Evolutionary conservation across 495 filamentous ascomycete species (phyloP).

Genomic region (Penicillium psychrofluorescens): DNA sequence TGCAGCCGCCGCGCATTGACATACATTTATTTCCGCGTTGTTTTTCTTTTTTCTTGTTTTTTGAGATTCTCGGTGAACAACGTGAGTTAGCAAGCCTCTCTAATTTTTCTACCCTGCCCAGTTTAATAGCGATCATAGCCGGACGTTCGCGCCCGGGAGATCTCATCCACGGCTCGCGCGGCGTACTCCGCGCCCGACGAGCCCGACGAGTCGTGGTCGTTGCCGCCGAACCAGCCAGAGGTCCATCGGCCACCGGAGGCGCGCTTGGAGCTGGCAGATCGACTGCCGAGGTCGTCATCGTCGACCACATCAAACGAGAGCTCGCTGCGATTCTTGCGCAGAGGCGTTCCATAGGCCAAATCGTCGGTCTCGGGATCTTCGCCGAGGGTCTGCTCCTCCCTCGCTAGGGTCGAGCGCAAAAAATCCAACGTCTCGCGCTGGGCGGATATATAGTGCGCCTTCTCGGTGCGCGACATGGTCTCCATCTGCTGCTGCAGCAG

Average conservation of each 20-base stretch:
- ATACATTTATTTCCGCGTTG: background rate
- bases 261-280: slow-evolving; percentile 4
- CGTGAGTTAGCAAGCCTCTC: background rate
- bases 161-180: slow-evolving; percentile 22
- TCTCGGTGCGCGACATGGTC: slow-evolving; percentile 48
- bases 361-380: slow-evolving; percentile 35
- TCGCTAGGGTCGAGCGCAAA: slow-evolving; percentile 65
- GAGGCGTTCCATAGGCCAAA: slow-evolving; percentile 38
- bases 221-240: slow-evolving; percentile 30
- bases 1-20: no score
- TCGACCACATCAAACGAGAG: slow-evolving; percentile 80
- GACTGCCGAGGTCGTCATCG: slow-evolving; percentile 51
- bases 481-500: slow-evolving; percentile 62
- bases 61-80: slow-evolving; percentile 1
- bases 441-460: slow-evolving; percentile 59
- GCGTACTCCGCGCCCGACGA: slow-evolving; percentile 27
- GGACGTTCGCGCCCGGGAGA: slow-evolving; percentile 5
- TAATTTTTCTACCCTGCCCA: background rate
- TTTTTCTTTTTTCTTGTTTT: slow-evolving; percentile 5
- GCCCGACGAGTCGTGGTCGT: slow-evolving; percentile 15
- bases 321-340: slow-evolving; percentile 67
- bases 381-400: slow-evolving; percentile 53
- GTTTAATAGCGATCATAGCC: slow-evolving; percentile 19
- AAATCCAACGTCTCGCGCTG: slow-evolving; percentile 67
- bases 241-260: slow-evolving; percentile 23